Evolutionary conservation across 2,329 filamentous ascomycete genomes (phyloP).

Genomic region (Xylaria sp.): DNA sequence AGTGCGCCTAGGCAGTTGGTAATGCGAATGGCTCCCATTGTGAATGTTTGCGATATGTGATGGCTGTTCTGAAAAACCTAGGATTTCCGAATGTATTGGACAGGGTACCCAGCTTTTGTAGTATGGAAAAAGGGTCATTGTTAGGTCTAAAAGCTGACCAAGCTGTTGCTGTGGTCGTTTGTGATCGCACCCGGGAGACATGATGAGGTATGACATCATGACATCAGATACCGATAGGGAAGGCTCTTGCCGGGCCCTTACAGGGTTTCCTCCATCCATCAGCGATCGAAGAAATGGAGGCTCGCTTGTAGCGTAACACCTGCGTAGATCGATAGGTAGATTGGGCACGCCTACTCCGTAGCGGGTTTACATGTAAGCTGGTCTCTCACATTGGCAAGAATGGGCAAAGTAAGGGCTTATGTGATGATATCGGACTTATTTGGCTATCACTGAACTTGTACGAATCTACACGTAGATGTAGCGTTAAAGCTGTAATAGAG

Average conservation of each 20-base stretch:
- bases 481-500: too few relatives aligned
- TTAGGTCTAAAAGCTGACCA: too few relatives aligned
- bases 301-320: constrained; percentile 1
- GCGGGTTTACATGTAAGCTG: not conserved
- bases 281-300: constrained; percentile 4
- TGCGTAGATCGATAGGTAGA: constrained; percentile 3
- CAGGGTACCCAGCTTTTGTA: constrained; percentile 10
- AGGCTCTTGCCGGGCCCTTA: constrained; percentile 7
- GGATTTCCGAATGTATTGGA: not conserved
- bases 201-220: constrained; percentile 36
- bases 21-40: constrained; percentile 35
- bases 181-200: constrained; percentile 19
- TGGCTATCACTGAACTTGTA: too few relatives aligned
- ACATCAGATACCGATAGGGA: constrained; percentile 2
- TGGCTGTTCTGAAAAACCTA: not conserved
- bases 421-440: too few relatives aligned
- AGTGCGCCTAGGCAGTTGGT: constrained; percentile 28
- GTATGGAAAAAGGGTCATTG: not conserved
- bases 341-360: constrained; percentile 1
- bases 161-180: constrained; percentile 6
- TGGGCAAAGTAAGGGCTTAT: too few relatives aligned
- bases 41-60: constrained; percentile 8
- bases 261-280: constrained; percentile 7
- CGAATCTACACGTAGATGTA: too few relatives aligned
- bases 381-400: not conserved